Evolutionary conservation across 208 protist species (phyloP).

Genomic region (Tritrichomonas foetus): DNA sequence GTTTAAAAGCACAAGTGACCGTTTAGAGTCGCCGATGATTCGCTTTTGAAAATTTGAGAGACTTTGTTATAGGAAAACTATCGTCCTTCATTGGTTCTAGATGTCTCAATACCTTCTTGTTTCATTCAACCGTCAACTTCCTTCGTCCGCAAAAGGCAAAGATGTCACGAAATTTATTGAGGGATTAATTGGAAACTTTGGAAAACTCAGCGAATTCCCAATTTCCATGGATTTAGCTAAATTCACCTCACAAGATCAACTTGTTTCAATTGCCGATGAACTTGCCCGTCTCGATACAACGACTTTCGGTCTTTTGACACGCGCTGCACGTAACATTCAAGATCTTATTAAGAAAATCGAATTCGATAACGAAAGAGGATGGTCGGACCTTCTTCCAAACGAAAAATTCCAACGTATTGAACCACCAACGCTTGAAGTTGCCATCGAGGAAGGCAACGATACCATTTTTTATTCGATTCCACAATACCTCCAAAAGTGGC

Average conservation of each 20-base stretch:
- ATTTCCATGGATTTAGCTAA: neutral
- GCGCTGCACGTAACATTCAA: neutral
- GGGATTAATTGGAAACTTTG: neutral
- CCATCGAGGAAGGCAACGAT: neutral
- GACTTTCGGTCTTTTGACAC: neutral
- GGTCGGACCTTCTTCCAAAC: no score
- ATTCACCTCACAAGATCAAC: constrained; percentile 23
- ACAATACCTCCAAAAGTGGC: neutral
- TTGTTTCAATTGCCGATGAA: neutral
- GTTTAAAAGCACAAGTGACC: no score
- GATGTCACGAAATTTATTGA: neutral
- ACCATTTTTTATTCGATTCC: neutral
- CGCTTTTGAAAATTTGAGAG: neutral
- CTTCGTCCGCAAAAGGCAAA: neutral
- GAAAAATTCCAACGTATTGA: neutral
- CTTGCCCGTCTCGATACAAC: neutral
- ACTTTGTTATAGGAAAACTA: neutral
- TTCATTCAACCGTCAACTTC: neutral
- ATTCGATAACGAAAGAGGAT: neutral
- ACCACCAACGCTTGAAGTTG: neutral
- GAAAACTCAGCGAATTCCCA: neutral
- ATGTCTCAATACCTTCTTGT: constrained; percentile 39
- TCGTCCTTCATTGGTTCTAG: neutral
- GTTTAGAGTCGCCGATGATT: neutral
- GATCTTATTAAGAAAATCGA: neutral